These are phyloP conservation scores for Ustilago vetiveriae DNA, from an alignment of 1,284 basidiomycete genomes.

Conservation along the genomic window DNA sequence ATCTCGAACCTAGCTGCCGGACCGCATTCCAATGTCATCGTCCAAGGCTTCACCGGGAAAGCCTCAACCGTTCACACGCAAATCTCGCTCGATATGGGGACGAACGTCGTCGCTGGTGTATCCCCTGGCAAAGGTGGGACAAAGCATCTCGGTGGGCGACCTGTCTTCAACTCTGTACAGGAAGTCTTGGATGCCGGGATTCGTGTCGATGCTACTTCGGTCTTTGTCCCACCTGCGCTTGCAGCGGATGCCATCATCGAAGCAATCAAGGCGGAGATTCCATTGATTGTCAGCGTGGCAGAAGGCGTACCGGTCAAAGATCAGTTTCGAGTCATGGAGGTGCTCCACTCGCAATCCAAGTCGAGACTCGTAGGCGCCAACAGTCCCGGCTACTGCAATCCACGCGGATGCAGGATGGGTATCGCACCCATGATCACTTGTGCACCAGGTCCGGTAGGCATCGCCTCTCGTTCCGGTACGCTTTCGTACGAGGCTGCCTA, in stretches of 20 bases:
- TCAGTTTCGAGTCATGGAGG: constrained; percentile 55
- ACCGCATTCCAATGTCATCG: constrained; percentile 45
- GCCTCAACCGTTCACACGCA: constrained; percentile 46
- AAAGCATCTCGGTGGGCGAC: constrained; percentile 29
- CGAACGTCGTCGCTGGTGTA: constrained; percentile 53
- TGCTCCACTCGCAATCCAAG: constrained; percentile 48
- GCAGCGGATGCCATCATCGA: constrained; percentile 59
- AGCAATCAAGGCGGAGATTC: constrained; percentile 53
- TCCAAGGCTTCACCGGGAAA: constrained; percentile 62
- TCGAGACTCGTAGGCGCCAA: constrained; percentile 52
- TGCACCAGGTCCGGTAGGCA: constrained; percentile 44
- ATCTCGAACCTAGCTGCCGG: constrained; percentile 45
- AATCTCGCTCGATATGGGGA: constrained; percentile 51
- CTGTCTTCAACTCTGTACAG: constrained; percentile 44
- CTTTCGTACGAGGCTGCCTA: constrained; percentile 61
- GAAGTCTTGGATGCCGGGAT: constrained; percentile 38
- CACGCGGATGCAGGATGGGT: constrained; percentile 47
- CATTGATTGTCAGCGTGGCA: constrained; percentile 52
- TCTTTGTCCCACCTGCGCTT: constrained; percentile 51
- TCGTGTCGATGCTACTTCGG: constrained; percentile 44
- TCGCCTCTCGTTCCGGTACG: constrained; percentile 52
- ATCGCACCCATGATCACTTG: constrained; percentile 47
- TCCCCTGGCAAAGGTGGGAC: constrained; percentile 49
- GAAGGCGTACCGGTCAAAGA: constrained; percentile 55
- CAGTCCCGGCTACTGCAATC: constrained; percentile 55